A percentile compares a stretch with the other conserved stretches of the same genome.
phyloP scores from a whole-genome alignment of 2,329 filamentous ascomycete genomes.

The Pyricularia grisea region DNA sequence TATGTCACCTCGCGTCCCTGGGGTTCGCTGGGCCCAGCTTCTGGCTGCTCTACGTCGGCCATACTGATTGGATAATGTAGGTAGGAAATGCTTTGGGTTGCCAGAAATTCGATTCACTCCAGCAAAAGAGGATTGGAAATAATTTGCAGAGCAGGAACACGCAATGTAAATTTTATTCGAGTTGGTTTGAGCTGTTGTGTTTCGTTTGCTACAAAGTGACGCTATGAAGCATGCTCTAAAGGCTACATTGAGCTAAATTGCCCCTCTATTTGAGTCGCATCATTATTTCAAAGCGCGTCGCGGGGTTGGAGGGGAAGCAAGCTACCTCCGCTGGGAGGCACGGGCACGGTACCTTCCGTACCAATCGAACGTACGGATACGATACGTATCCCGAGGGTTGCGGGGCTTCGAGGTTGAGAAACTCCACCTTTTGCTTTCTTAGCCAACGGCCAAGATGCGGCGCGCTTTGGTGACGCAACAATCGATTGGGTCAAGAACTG shows the following conservation, averaged over 20 bases:
- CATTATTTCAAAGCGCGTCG: neutral
- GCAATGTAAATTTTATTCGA: neutral
- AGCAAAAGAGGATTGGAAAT: neutral
- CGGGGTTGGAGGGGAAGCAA: conserved; percentile 2
- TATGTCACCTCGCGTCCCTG: conserved; percentile 2
- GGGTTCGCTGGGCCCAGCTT: conserved; percentile 3
- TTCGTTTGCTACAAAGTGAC: neutral
- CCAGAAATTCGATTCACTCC: neutral
- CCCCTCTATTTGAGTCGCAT: neutral
- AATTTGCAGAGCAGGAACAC: neutral
- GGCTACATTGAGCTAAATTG: neutral
- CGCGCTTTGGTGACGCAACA: neutral
- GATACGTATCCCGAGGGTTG: neutral
- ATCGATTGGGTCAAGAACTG: neutral
- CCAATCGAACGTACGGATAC: neutral
- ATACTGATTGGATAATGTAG: neutral
- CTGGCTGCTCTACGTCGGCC: conserved; percentile 4
- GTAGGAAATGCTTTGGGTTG: neutral
- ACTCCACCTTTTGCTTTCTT: neutral
- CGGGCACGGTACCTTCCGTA: neutral
- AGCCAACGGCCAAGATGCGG: neutral
- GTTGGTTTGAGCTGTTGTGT: neutral
- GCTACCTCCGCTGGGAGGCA: neutral
- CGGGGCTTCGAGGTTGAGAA: neutral
- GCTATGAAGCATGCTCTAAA: neutral